Conservation (phyloP, 805 yeast species). For the Pichia exigua region DNA sequence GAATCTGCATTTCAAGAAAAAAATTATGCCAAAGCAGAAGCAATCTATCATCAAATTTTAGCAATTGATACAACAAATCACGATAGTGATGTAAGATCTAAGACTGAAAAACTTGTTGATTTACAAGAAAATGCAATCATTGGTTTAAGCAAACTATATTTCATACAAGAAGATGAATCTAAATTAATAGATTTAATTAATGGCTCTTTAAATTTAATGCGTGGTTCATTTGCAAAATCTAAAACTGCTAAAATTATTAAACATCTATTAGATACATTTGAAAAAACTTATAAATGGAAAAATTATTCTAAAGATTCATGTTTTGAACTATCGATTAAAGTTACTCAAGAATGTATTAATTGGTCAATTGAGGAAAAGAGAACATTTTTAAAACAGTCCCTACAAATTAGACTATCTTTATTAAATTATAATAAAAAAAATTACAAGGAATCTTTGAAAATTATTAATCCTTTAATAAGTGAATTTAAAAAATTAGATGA, state of each 20-base stretch:
- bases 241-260: constrained; percentile 90
- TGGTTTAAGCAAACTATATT: constrained; percentile 70
- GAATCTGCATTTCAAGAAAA: constrained; percentile 45
- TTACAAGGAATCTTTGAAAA: constrained; percentile 62
- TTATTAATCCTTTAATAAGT: constrained; percentile 62
- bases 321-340: constrained; percentile 60
- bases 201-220: constrained; percentile 59
- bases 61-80: constrained; percentile 13
- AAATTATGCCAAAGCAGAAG: constrained; percentile 52
- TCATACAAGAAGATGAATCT: constrained; percentile 36
- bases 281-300: constrained; percentile 37
- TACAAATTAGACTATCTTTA: constrained; percentile 76
- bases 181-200: constrained; percentile 57
- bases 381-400: constrained; percentile 78
- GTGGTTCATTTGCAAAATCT: constrained; percentile 69
- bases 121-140: constrained; percentile 62
- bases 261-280: constrained; percentile 71
- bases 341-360: constrained; percentile 71
- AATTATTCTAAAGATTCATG: constrained; percentile 27
- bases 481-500: constrained; percentile 94
- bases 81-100: constrained; percentile 10
- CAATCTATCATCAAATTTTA: constrained; percentile 46
- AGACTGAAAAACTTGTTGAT: constrained; percentile 37
- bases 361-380: constrained; percentile 85
- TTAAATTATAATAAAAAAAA: constrained; percentile 57